phyloP scores from a whole-genome alignment of 129 eudicot species.

The Artemisia tridentata region DNA sequence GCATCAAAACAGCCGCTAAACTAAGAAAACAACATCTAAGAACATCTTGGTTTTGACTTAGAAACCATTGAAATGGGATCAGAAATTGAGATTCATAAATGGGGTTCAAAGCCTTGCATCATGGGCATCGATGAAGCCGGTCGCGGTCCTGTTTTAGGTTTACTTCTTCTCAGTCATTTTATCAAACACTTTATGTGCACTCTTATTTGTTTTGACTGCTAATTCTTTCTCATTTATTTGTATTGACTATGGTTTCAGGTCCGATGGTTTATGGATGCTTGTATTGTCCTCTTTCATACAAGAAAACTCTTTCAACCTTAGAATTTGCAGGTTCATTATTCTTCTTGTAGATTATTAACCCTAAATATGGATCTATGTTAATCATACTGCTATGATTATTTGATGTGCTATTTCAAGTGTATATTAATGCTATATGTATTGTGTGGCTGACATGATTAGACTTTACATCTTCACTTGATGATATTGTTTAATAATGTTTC shows the following conservation, averaged over 20 bases:
- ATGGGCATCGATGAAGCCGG: slow-evolving; percentile 99
- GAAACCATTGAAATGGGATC: slow-evolving; percentile 49
- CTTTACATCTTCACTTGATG: background rate
- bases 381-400: slow-evolving; percentile 1
- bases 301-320: slow-evolving; percentile 70
- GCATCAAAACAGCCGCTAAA: background rate
- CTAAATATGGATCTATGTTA: slow-evolving; percentile 6
- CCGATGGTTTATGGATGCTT: slow-evolving; percentile 99
- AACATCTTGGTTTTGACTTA: background rate
- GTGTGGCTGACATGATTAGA: background rate
- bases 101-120: slow-evolving; percentile 86
- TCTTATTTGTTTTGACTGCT: background rate
- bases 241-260: slow-evolving; percentile 37
- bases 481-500: background rate
- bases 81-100: slow-evolving; percentile 38
- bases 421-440: background rate
- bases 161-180: background rate
- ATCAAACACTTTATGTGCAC: background rate
- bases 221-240: slow-evolving; percentile 11
- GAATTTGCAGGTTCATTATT: slow-evolving; percentile 65
- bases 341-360: background rate
- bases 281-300: slow-evolving; percentile 81
- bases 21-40: background rate
- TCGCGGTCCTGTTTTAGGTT: slow-evolving; percentile 98
- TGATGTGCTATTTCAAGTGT: background rate